These are phyloP conservation scores for Butyriboletus regius DNA, from an alignment of 1,284 basidiomycete species.

Conservation along the genomic window DNA sequence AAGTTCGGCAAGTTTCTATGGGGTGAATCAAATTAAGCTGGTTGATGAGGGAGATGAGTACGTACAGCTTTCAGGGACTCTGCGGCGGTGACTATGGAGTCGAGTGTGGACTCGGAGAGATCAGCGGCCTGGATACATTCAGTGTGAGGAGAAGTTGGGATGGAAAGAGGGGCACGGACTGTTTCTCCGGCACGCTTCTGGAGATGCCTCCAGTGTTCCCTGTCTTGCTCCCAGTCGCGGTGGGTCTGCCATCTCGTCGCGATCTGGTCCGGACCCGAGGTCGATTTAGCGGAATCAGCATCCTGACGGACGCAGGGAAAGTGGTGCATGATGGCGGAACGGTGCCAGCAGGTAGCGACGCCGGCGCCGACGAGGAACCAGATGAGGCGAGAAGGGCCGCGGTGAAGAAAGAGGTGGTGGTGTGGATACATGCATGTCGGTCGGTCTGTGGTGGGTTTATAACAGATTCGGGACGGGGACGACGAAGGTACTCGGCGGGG, in stretches of 20 bases:
- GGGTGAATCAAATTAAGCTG: background rate
- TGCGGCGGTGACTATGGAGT: conserved; percentile 49
- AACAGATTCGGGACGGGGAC: background rate
- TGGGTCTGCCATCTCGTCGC: conserved; percentile 27
- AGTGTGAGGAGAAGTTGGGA: background rate
- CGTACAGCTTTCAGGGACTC: conserved; percentile 55
- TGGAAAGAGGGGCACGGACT: conserved; percentile 34
- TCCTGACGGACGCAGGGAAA: conserved; percentile 24
- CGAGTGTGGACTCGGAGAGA: conserved; percentile 63
- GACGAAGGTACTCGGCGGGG: conserved; percentile 19
- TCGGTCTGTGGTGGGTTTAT: conserved; percentile 7
- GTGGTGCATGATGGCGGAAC: conserved; percentile 20
- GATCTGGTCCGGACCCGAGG: conserved; percentile 7
- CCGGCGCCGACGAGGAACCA: conserved; percentile 62
- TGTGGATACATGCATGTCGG: conserved; percentile 35
- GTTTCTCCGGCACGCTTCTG: conserved; percentile 49
- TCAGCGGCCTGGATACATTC: conserved; percentile 45
- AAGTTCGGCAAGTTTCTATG: conserved; percentile 56
- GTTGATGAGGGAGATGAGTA: conserved; percentile 6
- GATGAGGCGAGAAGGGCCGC: conserved; percentile 49
- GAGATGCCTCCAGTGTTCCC: conserved; percentile 39
- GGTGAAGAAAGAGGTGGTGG: conserved; percentile 29
- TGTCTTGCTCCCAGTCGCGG: conserved; percentile 39
- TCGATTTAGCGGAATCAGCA: background rate
- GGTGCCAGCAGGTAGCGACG: conserved; percentile 43